Evolutionary conservation across 2,329 filamentous ascomycete genomes (phyloP).

Genomic region (Myotisia sp.): DNA sequence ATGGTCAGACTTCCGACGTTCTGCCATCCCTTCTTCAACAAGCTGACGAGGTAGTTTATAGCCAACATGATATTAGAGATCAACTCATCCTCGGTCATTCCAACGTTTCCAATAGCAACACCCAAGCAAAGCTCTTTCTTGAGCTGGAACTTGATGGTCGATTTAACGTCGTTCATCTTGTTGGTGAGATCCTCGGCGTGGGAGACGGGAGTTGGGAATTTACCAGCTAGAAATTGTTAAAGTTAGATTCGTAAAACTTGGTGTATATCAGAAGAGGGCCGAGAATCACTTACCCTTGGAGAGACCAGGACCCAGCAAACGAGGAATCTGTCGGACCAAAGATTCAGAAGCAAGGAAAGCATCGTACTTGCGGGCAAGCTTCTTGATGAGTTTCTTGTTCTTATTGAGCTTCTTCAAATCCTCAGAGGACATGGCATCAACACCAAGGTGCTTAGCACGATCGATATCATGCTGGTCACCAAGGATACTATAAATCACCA

Average conservation of each 20-base stretch:
- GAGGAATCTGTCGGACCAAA: slow-evolving; percentile 99
- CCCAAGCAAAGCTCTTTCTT: slow-evolving; percentile 99
- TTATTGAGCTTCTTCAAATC: slow-evolving; percentile 99
- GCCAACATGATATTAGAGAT: slow-evolving; percentile 98
- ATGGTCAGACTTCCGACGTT: slow-evolving; percentile 99
- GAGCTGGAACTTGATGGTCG: slow-evolving; percentile 99
- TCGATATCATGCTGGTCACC: slow-evolving; percentile 98
- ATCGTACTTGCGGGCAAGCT: slow-evolving; percentile 99
- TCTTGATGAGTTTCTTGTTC: slow-evolving; percentile 99
- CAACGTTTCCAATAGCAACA: slow-evolving; percentile 97
- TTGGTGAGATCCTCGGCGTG: slow-evolving; percentile 83
- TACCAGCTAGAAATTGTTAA: slow-evolving; percentile 65
- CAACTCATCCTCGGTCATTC: slow-evolving; percentile 90
- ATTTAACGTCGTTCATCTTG: slow-evolving; percentile 99
- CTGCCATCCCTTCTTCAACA: slow-evolving; percentile 99
- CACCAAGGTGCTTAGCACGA: slow-evolving; percentile 96
- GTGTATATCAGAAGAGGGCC: background rate
- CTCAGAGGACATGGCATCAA: slow-evolving; percentile 96
- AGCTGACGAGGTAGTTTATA: slow-evolving; percentile 99
- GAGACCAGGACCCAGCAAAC: slow-evolving; percentile 96
- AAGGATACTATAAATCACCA: slow-evolving; percentile 47
- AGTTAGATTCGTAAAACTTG: slow-evolving; percentile 18
- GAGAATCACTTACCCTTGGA: slow-evolving; percentile 59
- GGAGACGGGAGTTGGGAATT: slow-evolving; percentile 98
- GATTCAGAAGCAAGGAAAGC: slow-evolving; percentile 95